Conservation (phyloP, 2,329 filamentous ascomycete species). For the Clonostachys chloroleuca region DNA sequence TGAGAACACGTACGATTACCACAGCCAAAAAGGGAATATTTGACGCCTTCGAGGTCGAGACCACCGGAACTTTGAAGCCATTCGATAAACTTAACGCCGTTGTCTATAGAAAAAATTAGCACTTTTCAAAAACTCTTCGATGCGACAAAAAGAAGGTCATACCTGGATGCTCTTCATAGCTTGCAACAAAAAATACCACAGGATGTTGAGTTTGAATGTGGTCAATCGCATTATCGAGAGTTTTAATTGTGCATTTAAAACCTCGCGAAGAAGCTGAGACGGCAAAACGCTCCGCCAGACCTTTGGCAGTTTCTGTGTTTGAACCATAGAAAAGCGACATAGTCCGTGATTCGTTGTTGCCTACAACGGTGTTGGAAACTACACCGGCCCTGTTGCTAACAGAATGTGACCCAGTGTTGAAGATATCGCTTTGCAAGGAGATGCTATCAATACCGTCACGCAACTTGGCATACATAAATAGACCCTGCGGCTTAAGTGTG, state of each 20-base stretch:
- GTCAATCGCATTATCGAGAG: constrained; percentile 51
- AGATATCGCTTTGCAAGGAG: too few relatives aligned
- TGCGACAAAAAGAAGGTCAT: too few relatives aligned
- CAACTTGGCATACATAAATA: constrained; percentile 19
- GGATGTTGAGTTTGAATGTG: constrained; percentile 53
- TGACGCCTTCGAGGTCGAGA: constrained; percentile 38
- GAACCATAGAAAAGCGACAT: constrained; percentile 27
- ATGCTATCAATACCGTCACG: not conserved
- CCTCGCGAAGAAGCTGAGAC: constrained; percentile 54
- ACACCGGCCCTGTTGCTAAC: too few relatives aligned
- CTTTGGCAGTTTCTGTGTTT: constrained; percentile 71
- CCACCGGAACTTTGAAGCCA: constrained; percentile 57
- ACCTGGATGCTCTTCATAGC: constrained; percentile 66
- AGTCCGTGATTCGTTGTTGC: not conserved
- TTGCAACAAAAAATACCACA: constrained; percentile 55
- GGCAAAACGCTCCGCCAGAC: constrained; percentile 59
- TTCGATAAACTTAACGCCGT: constrained; percentile 62
- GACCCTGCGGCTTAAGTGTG: constrained; percentile 60
- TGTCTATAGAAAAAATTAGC: constrained; percentile 51
- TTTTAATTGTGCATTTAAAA: constrained; percentile 44
- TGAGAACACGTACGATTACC: constrained; percentile 47
- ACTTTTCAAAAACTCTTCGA: too few relatives aligned
- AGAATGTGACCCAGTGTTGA: too few relatives aligned
- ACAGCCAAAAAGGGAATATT: constrained; percentile 68
- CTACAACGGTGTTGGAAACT: too few relatives aligned